A percentile compares a stretch with the other conserved stretches of the same genome.
phyloP scores from a whole-genome alignment of 2,329 filamentous ascomycete species.

The Beauveria medogensis region DNA sequence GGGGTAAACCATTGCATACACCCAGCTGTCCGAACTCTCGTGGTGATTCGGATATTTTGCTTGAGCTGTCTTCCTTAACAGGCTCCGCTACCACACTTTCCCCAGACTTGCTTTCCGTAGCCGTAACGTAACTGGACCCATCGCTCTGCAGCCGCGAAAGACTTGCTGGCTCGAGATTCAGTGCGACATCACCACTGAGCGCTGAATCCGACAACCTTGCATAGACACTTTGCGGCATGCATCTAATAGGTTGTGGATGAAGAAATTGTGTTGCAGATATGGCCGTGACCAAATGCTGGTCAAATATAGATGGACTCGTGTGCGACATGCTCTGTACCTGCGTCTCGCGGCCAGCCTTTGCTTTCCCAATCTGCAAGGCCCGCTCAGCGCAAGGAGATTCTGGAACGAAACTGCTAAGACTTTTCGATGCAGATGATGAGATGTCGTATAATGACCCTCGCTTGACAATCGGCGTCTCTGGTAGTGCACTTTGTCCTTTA shows the following conservation, averaged over 20 bases:
- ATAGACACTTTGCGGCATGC: background rate
- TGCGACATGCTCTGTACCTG: background rate
- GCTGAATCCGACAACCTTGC: background rate
- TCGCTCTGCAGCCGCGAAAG: background rate
- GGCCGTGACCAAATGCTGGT: background rate
- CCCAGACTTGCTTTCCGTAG: background rate
- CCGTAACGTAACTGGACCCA: background rate
- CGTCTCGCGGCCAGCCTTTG: background rate
- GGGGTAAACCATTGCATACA: background rate
- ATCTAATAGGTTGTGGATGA: slow-evolving; percentile 7
- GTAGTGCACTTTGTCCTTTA: background rate
- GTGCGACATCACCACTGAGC: background rate
- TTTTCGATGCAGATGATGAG: slow-evolving; percentile 1
- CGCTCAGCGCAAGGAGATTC: slow-evolving; percentile 3
- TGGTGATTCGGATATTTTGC: background rate
- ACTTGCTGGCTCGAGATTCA: background rate
- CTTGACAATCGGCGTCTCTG: background rate
- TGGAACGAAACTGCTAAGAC: slow-evolving; percentile 1
- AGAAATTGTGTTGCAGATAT: background rate
- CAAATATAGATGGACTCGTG: background rate
- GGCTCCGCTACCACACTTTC: background rate
- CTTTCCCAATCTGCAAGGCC: background rate
- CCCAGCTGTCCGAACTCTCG: background rate
- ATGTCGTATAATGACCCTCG: background rate
- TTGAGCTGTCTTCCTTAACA: background rate